Evolutionary conservation across 768 basidiomycete genomes (phyloP).

Genomic region (Clitopilus passeckerianus): DNA sequence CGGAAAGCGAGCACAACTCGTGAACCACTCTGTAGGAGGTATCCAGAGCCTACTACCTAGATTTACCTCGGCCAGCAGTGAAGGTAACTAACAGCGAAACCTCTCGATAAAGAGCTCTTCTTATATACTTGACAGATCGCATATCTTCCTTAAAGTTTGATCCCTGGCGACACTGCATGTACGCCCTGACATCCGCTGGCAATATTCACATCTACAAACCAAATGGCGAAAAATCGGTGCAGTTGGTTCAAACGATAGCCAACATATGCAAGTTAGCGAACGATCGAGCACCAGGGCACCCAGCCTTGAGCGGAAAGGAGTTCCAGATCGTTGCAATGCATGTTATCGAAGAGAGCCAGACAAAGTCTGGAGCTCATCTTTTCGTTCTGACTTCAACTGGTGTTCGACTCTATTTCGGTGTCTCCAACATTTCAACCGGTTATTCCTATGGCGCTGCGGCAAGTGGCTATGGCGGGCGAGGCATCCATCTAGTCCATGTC

Average conservation of each 20-base stretch:
- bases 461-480: slow-evolving; percentile 24
- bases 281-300: slow-evolving; percentile 77
- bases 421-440: slow-evolving; percentile 37
- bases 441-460: slow-evolving; percentile 42
- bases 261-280: slow-evolving; percentile 73
- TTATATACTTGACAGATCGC: slow-evolving; percentile 47
- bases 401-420: slow-evolving; percentile 78
- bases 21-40: slow-evolving; percentile 82
- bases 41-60: slow-evolving; percentile 78
- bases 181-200: slow-evolving; percentile 65
- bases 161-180: slow-evolving; percentile 63
- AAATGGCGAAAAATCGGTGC: slow-evolving; percentile 57
- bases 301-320: slow-evolving; percentile 60
- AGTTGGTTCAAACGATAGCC: slow-evolving; percentile 70
- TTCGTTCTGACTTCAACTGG: slow-evolving; percentile 81
- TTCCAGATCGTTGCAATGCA: slow-evolving; percentile 73
- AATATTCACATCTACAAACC: slow-evolving; percentile 66
- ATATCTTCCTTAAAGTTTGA: slow-evolving; percentile 69
- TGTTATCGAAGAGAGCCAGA: slow-evolving; percentile 60
- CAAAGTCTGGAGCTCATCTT: slow-evolving; percentile 67
- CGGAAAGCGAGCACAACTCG: slow-evolving; percentile 75
- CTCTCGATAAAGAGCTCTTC: slow-evolving; percentile 1
- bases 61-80: slow-evolving; percentile 54
- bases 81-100: slow-evolving; percentile 45
- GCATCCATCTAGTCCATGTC: slow-evolving; percentile 71